phyloP scores from a whole-genome alignment of 495 filamentous ascomycete species.

The Annulohypoxylon nitens region DNA sequence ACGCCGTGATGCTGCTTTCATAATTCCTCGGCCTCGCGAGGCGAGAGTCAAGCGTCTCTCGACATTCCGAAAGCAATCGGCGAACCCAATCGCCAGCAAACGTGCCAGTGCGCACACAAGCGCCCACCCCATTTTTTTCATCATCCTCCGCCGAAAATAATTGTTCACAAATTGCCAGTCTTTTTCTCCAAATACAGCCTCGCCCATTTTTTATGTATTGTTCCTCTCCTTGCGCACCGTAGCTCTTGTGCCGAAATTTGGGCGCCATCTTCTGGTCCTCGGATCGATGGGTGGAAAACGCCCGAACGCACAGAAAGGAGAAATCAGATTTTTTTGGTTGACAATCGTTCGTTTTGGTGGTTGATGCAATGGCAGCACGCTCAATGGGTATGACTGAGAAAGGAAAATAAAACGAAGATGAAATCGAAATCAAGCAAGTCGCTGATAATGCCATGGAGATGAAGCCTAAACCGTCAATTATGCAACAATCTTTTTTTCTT shows the following conservation, averaged over 20 bases:
- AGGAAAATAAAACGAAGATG: conserved; percentile 30
- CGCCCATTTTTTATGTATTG: conserved; percentile 44
- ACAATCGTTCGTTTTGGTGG: conserved; percentile 49
- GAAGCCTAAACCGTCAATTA: conserved; percentile 55
- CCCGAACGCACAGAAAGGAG: conserved; percentile 47
- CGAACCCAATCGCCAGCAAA: conserved; percentile 25
- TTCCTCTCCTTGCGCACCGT: conserved; percentile 22
- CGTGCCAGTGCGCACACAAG: conserved; percentile 24
- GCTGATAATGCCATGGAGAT: conserved; percentile 56
- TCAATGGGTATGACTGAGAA: conserved; percentile 54
- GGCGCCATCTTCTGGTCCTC: conserved; percentile 38
- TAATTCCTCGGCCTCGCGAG: conserved; percentile 33
- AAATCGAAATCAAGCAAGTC: conserved; percentile 50
- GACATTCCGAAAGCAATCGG: conserved; percentile 36
- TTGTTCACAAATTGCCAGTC: conserved; percentile 48
- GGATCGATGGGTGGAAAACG: conserved; percentile 47
- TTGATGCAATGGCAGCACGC: conserved; percentile 49
- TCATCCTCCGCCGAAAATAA: conserved; percentile 23
- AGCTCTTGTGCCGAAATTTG: conserved; percentile 36
- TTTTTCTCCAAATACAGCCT: conserved; percentile 40
- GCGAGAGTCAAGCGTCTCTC: conserved; percentile 20
- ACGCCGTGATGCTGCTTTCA: conserved; percentile 37
- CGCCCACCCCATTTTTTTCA: conserved; percentile 29
- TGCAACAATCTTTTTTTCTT: conserved; percentile 56
- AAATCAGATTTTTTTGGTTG: conserved; percentile 52